Base-by-base conservation (phyloP, 2,329 filamentous ascomycete species). In the Emericellopsis cladophorae region DNA sequence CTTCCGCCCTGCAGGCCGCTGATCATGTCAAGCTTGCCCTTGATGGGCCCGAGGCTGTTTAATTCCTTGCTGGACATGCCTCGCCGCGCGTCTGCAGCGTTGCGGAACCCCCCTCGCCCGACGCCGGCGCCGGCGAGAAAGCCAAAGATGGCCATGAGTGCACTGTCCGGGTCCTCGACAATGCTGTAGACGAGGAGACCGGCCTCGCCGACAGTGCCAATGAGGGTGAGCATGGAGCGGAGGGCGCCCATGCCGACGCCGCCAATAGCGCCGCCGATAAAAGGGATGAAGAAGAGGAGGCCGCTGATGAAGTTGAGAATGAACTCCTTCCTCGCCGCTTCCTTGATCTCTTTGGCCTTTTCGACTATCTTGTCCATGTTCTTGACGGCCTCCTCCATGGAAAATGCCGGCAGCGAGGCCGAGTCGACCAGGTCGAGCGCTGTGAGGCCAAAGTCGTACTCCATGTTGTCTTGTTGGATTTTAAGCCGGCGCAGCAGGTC, bases 251-350 rank as follows among this genome's bases (percentile, higher is more conserved):
- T 31, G 24, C 38, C 38, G 6, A 46, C 39, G 32, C 40, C 47
- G 6, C 45, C 45, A 21, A 65, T 46, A 2, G 64, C 65, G 44
- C 70, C 66, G 36, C 67, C 69, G 12, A 71, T 46, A 44, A 72
- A 66, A 16, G 71, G 70, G 24, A 73, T 56, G 23, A 74, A 55
- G 32, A 69, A 67, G 40, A 75, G 57, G 36, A 66, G 31, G 40
- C 67, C 66, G 42, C 66, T 62, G 39, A 72, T 46, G 26, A 66
- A 54, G 33, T 40, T 44, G 37, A 51, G 38, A 42, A 58, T 54
- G 31, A 57, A 45, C 22, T 36, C 40, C 33, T 48, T 33, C 21
- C 46, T 39, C 36, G 52, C 39, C n/a, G 40, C 35, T 37, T 48
- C 45, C 31, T 48, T 44, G 22, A 52, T 47, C 26, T 53, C 37